Evolutionary conservation across 768 basidiomycete species (phyloP).

Genomic region (Lactarius evosmus): DNA sequence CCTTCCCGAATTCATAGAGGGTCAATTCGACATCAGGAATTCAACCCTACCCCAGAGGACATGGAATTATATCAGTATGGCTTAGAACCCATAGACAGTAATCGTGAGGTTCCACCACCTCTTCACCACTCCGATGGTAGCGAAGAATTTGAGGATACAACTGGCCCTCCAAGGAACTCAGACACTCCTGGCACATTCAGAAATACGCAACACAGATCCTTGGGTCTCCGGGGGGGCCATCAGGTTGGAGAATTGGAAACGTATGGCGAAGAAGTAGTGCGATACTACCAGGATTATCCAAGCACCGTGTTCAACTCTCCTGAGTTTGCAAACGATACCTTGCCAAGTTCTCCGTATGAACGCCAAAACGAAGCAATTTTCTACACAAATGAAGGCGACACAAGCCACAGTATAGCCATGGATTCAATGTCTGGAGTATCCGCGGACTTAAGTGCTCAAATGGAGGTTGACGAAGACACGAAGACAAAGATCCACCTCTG

Average conservation of each 20-base stretch:
- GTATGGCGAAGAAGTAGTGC: neutral
- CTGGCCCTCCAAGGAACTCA: neutral
- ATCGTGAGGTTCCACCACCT: neutral
- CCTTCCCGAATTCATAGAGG: constrained; percentile 14
- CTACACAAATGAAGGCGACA: constrained; percentile 5
- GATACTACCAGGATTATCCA: neutral
- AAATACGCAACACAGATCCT: neutral
- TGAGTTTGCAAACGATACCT: neutral
- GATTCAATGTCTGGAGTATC: constrained; percentile 1
- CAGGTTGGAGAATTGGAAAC: neutral
- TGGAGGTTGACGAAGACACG: neutral
- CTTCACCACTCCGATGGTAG: neutral
- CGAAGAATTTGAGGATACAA: neutral
- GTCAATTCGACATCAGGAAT: constrained; percentile 1
- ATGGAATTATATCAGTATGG: constrained; percentile 7
- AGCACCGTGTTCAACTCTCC: neutral
- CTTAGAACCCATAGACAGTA: constrained; percentile 1
- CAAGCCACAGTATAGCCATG: neutral
- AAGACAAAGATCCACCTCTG: constrained; percentile 14
- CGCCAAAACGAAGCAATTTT: neutral
- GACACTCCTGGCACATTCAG: neutral
- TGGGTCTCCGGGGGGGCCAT: neutral
- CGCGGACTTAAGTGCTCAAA: neutral
- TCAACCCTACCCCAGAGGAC: constrained; percentile 3
- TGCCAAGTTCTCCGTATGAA: constrained; percentile 3